These are phyloP conservation scores for Solanum sejunctum DNA, from an alignment of 257 asterid species.

Conservation along the genomic window DNA sequence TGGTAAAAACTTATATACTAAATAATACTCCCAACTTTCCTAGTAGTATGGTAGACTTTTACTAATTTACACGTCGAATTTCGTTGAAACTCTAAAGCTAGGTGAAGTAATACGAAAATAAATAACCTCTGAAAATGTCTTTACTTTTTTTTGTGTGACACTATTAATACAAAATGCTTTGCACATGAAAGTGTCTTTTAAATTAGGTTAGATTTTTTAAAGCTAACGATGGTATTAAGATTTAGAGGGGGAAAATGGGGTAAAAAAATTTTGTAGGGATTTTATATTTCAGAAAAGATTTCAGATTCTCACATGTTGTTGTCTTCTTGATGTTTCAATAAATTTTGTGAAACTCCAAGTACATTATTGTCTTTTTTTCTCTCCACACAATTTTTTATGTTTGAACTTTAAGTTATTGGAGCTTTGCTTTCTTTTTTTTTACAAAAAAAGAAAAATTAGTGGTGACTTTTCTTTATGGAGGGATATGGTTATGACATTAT, in stretches of 20 bases:
- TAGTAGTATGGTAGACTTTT: too few relatives aligned
- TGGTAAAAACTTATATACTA: background rate
- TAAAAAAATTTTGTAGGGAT: background rate
- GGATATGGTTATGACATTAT: background rate
- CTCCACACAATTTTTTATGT: background rate
- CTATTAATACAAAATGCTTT: background rate
- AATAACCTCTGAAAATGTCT: background rate
- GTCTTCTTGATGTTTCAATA: background rate
- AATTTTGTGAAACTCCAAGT: background rate
- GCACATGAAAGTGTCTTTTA: background rate
- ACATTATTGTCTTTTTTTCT: background rate
- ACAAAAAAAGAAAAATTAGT: background rate
- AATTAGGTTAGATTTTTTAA: background rate
- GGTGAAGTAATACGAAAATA: background rate
- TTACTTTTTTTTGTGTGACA: background rate
- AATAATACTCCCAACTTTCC: too few relatives aligned
- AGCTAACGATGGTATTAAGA: background rate
- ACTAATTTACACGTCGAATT: background rate
- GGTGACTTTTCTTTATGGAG: background rate
- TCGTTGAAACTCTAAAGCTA: background rate
- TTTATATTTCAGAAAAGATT: background rate
- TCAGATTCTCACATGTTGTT: background rate
- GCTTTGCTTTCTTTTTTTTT: background rate
- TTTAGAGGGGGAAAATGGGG: background rate
- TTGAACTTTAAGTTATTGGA: background rate